These are phyloP conservation scores for Metroxylon sagu DNA, from an alignment of 176 grass and related monocot genomes.

Conservation along the genomic window DNA sequence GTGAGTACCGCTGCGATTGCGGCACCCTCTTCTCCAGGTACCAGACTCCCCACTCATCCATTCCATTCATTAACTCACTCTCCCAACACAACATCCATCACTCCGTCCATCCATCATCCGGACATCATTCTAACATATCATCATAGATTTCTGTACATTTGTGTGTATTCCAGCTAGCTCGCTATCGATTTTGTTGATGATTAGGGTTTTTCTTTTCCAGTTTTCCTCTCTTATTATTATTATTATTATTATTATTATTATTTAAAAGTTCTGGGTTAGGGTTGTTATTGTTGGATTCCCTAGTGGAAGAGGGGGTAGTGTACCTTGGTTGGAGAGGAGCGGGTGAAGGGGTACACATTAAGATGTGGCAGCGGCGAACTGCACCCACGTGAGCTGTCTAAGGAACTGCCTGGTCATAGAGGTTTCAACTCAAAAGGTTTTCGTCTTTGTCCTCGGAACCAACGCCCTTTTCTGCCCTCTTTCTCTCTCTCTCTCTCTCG, in stretches of 20 bases:
- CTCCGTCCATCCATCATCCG: conserved; percentile 11
- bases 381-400: conserved; percentile 15
- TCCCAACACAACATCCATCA: not conserved
- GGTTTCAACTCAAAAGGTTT: not conserved
- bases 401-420: not conserved
- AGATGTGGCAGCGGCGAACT: conserved; percentile 1
- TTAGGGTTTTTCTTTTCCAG: not conserved
- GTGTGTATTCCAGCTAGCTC: not conserved
- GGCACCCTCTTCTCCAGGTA: conserved; percentile 98
- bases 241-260: not conserved
- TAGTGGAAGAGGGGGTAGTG: not conserved
- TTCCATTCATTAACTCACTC: too few species aligned
- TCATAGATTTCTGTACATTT: conserved; percentile 40
- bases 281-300: conserved; percentile 34
- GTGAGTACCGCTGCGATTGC: conserved; percentile 97
- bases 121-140: conserved; percentile 35
- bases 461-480: not conserved
- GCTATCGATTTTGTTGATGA: conserved; percentile 11
- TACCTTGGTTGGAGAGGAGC: too few species aligned
- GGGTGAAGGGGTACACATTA: not conserved
- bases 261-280: not conserved
- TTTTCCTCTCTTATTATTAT: not conserved
- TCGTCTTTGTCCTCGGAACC: too few species aligned
- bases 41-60: not conserved
- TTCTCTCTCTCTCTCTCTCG: not conserved